Evolutionary conservation across 2,329 filamentous ascomycete species (phyloP), one percentile per base, ranked within the genome.

Genomic region (Ophioceras dolichostomum): DNA sequence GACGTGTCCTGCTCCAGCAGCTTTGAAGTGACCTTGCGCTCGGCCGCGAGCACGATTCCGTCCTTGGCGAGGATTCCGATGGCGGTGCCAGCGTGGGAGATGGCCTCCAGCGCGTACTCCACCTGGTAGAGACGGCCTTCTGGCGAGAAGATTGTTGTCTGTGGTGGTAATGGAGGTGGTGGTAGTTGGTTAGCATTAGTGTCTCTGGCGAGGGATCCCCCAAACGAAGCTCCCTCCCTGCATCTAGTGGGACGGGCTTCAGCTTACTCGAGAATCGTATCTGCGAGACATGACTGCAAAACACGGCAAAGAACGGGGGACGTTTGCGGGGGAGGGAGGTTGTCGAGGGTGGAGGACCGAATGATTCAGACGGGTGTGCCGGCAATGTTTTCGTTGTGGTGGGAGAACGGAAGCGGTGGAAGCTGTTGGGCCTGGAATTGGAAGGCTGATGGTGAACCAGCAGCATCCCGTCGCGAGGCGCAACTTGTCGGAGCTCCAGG

Each of bases 71-170:
- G 73, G 56, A 98, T 95, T 39, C 91, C 91, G 52, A 98, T 79
- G 47, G 91, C 91, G 35, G 91, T 98, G 51, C 91, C 91, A 49
- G 91, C 91, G 55, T 98, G 91, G 48, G 91, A 98, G 58, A 98
- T 98, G 57, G 91, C 91, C 64, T 98, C 91, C 37, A 98, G 77
- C 19, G 91, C 93, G 73, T 98, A 98, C 76, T 98, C 91, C 53
- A 98, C 91, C 66, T 98, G 91, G 64, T 98, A 98, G 43, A 98
- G 76, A 56, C 91, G 88, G 47, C 91, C 91, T 68, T 98, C 91
- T 42, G 91, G 91, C 43, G 91, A 98, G 79, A 98, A 98, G 75
- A 98, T 98, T 59, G 91, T 98, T 52, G 91, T 98, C 88, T 94
- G 52, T 33, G 32, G 4, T 9, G 31, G 19, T n/a, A 33, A 26